Conservation (phyloP, 164 flowering plant genomes). For the Cinnamomum micranthum region DNA sequence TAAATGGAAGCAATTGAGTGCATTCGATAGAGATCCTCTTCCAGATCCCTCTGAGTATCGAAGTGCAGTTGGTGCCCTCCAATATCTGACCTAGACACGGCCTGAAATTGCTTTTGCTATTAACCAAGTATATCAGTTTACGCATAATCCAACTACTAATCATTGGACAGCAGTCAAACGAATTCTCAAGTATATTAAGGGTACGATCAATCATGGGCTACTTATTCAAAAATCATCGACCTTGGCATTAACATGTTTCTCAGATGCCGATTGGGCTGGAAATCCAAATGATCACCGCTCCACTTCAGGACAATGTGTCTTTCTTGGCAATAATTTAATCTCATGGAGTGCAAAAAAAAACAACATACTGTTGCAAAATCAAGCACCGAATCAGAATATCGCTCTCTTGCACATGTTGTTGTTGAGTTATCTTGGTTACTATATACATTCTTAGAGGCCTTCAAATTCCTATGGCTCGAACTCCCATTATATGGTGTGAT, state of each 20-base stretch:
- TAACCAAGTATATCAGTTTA: too few relatives aligned
- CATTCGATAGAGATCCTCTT: too few relatives aligned
- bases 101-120: too few relatives aligned
- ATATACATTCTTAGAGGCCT: neutral
- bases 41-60: neutral
- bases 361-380: neutral
- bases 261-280: too few relatives aligned
- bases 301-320: neutral
- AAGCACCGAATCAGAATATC: neutral
- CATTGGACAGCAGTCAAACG: neutral
- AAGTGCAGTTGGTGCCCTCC: neutral
- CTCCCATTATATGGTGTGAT: neutral
- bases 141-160: neutral
- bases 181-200: neutral
- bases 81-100: too few relatives aligned
- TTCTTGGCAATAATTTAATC: neutral
- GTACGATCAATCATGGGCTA: neutral
- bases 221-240: neutral
- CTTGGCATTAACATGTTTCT: neutral
- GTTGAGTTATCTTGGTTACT: neutral
- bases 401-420: neutral
- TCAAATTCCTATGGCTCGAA: neutral
- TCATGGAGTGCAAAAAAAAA: too few relatives aligned
- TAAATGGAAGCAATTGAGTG: too few relatives aligned
- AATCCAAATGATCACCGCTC: too few relatives aligned